Base-by-base conservation (phyloP, 495 filamentous ascomycete species). In the Aspergillus indologenus region DNA sequence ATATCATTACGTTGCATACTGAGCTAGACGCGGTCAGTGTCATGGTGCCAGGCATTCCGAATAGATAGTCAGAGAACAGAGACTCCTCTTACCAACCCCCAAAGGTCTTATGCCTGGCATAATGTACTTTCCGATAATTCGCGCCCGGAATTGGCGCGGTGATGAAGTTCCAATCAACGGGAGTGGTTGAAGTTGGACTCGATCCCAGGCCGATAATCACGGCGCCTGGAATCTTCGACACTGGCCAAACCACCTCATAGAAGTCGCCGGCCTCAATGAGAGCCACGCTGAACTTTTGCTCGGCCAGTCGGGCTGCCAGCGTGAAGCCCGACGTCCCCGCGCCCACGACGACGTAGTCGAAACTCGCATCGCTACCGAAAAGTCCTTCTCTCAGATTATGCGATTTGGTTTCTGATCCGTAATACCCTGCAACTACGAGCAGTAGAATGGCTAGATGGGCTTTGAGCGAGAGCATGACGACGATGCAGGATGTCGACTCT, bases 201-300 rank as follows among this genome's bases (percentile, higher is more conserved):
- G 58, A 43, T 0, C 51, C 51, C 0, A 59, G 26, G 1, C 29
- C 26, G 4, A 59, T 23, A 9, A 49, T 19, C 50, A 62, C 83
- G 70, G 49, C 79, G 64, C 63, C 75, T 70, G 63, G 68, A n/a
- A 68, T 52, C 5, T 42, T 58, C 3, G 61, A 60, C 12, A 73
- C 8, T 5, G 68, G 69, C 31, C 77, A 40, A 11, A 40, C 71
- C 3, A 71, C 29, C 61, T 87, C 76, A 56, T 85, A 86, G 55
- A 79, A 73, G 0, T 73, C 75, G 14, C 85, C 84, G 3, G 83
- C 83, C 67, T 87, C 85, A 15, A 87, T 66, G 3, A 87, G 66
- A 0, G 77, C 79, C 2, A 83, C 77, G 1, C 42, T 65, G 31
- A 67, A 62, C 0, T 64, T 54, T 31, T 71, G 57, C 54, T 75